phyloP scores from a whole-genome alignment of 768 basidiomycete species.

The Amanita polypyramis region DNA sequence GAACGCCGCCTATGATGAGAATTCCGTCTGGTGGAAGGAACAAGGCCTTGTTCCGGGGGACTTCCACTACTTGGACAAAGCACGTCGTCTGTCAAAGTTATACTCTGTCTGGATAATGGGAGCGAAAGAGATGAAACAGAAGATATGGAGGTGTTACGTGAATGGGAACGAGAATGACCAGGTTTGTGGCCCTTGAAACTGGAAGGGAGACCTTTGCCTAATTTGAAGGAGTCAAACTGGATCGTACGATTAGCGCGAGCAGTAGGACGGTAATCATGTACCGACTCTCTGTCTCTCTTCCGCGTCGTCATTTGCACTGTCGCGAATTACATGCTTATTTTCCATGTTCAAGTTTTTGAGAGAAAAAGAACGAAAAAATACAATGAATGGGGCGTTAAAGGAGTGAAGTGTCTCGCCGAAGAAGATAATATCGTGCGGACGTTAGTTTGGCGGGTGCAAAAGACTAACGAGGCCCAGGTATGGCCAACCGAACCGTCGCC shows the following conservation, averaged over 20 bases:
- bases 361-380: constrained; percentile 24
- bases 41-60: not conserved
- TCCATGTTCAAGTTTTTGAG: constrained; percentile 20
- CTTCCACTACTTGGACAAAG: not conserved
- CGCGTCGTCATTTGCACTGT: constrained; percentile 23
- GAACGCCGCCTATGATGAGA: constrained; percentile 83
- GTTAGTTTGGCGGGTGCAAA: constrained; percentile 3
- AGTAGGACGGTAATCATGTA: not conserved
- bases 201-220: constrained; percentile 41
- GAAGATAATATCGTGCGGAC: constrained; percentile 13
- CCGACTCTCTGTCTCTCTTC: constrained; percentile 33
- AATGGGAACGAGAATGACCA: constrained; percentile 59
- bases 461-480: constrained; percentile 8
- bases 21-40: constrained; percentile 44
- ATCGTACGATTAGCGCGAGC: constrained; percentile 3
- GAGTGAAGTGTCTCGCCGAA: constrained; percentile 24
- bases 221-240: constrained; percentile 66
- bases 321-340: constrained; percentile 16
- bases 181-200: constrained; percentile 26
- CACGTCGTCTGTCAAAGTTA: not conserved
- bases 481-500: constrained; percentile 2
- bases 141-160: constrained; percentile 54
- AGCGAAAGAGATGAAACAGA: constrained; percentile 24
- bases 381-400: constrained; percentile 26
- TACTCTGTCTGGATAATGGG: constrained; percentile 9